Evolutionary conservation across 1,139 yeast species (phyloP).

Genomic region (Meyerozyma athensensis): DNA sequence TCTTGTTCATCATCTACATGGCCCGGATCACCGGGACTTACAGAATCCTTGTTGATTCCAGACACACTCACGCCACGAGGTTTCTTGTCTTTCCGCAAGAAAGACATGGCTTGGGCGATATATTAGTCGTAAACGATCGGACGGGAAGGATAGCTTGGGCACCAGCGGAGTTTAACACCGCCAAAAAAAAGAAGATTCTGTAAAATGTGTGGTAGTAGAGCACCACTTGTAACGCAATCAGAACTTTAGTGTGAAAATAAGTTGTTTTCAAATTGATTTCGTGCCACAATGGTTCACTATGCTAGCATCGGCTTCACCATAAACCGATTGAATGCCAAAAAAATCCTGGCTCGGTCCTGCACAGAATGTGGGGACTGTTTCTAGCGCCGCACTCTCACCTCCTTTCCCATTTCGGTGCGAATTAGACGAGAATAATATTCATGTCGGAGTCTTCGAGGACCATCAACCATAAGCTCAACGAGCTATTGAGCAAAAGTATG

Average conservation of each 20-base stretch:
- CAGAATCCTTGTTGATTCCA: background rate
- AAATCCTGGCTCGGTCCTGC: no score
- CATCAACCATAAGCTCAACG: conserved; percentile 44
- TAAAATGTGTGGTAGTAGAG: no score
- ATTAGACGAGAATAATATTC: background rate
- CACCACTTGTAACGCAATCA: no score
- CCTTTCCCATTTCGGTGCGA: conserved; percentile 1
- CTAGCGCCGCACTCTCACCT: conserved; percentile 1
- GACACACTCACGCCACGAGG: background rate
- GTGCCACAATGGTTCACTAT: no score
- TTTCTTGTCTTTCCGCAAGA: background rate
- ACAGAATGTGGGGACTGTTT: no score
- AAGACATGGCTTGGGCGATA: no score
- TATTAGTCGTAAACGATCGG: no score
- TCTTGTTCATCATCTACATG: background rate
- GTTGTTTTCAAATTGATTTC: no score
- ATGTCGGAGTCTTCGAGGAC: conserved; percentile 39
- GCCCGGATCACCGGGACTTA: background rate
- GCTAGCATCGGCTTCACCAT: background rate
- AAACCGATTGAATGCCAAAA: background rate
- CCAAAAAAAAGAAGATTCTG: no score
- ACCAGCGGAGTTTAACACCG: no score
- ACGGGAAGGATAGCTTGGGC: no score
- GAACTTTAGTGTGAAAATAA: no score
- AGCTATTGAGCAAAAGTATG: conserved; percentile 37